phyloP scores from a whole-genome alignment of 768 basidiomycete genomes.

The Suillus hirtellus region DNA sequence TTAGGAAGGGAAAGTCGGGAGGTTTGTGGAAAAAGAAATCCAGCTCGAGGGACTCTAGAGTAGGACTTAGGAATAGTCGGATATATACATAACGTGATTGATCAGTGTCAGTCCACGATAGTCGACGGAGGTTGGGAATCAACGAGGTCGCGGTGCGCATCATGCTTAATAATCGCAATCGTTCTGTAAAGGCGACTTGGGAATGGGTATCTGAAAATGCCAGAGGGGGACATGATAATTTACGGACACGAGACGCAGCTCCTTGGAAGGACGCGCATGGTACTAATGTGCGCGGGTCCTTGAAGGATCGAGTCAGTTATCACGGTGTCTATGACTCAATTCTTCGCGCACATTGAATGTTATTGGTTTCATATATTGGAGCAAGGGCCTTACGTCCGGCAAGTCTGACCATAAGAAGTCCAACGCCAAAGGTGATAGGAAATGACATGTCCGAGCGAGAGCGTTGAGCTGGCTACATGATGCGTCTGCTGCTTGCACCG shows the following conservation, averaged over 20 bases:
- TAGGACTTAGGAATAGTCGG: slow-evolving; percentile 3
- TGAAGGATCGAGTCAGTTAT: neutral
- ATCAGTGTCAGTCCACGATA: slow-evolving; percentile 9
- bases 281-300: neutral
- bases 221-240: slow-evolving; percentile 2
- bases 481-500: neutral
- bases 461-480: slow-evolving; percentile 3
- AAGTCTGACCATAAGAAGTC: slow-evolving; percentile 7
- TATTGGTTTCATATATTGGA: slow-evolving; percentile 1
- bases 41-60: slow-evolving; percentile 2
- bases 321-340: neutral
- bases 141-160: neutral
- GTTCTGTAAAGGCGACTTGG: neutral
- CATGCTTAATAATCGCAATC: neutral
- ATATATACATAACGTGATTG: slow-evolving; percentile 6
- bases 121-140: neutral
- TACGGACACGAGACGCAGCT: slow-evolving; percentile 5
- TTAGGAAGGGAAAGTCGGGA: slow-evolving; percentile 2
- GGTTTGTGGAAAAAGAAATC: slow-evolving; percentile 9
- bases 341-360: neutral
- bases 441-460: slow-evolving; percentile 2
- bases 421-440: slow-evolving; percentile 6
- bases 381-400: neutral
- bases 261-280: neutral
- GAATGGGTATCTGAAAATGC: neutral